Evolutionary conservation across 768 basidiomycete genomes (phyloP).

Genomic region (Chalciporus piperatus): DNA sequence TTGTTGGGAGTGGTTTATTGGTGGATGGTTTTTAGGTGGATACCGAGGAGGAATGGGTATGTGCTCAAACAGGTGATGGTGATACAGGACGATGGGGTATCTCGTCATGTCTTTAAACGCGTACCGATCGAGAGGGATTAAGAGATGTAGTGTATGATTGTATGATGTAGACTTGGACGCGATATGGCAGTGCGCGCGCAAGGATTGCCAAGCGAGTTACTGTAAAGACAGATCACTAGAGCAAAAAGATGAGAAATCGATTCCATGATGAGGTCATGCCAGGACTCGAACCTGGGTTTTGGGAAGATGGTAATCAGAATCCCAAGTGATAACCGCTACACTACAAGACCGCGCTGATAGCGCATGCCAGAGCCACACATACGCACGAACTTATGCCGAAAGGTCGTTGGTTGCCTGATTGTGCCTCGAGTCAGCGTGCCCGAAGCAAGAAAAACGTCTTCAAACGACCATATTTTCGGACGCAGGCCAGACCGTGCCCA

Average conservation of each 20-base stretch:
- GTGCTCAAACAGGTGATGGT: constrained; percentile 44
- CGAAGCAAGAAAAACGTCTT: too few relatives aligned
- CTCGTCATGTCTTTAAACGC: constrained; percentile 50
- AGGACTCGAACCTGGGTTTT: constrained; percentile 29
- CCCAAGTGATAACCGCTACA: constrained; percentile 31
- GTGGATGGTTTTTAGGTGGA: constrained; percentile 50
- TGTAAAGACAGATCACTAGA: too few relatives aligned
- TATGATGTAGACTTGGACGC: too few relatives aligned
- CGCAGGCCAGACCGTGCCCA: too few relatives aligned
- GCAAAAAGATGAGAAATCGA: not conserved
- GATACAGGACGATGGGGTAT: constrained; percentile 54
- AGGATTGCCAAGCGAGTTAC: too few relatives aligned
- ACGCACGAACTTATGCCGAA: too few relatives aligned
- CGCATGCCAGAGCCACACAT: too few relatives aligned
- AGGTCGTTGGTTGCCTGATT: too few relatives aligned
- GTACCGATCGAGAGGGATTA: constrained; percentile 19
- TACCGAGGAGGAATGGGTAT: constrained; percentile 49
- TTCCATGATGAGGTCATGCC: constrained; percentile 22
- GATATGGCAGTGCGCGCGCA: too few relatives aligned
- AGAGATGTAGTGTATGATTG: too few relatives aligned
- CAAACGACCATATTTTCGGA: too few relatives aligned
- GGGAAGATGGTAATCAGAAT: constrained; percentile 25
- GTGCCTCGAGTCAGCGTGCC: too few relatives aligned
- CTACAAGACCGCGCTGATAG: constrained; percentile 28
- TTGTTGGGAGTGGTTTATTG: constrained; percentile 54